These are phyloP conservation scores for Arthroderma sp. DNA, from an alignment of 2,329 filamentous ascomycete species.

Conservation along the genomic window DNA sequence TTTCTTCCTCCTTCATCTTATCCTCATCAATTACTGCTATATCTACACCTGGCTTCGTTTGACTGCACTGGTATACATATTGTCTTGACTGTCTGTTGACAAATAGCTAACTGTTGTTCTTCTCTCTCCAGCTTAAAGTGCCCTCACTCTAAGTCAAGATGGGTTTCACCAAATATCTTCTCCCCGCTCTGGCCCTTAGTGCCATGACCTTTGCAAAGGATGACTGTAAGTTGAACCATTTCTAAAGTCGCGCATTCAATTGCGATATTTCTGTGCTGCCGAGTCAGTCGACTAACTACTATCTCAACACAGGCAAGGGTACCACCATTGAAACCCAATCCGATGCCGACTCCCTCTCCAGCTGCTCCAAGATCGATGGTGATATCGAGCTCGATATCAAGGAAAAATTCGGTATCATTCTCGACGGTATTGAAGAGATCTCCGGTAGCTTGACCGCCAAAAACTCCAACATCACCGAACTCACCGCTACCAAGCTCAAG, in stretches of 20 bases:
- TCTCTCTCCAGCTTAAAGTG: slow-evolving; percentile 18
- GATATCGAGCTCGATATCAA: slow-evolving; percentile 50
- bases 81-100: background rate
- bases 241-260: too few relatives aligned
- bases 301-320: slow-evolving; percentile 7
- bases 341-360: slow-evolving; percentile 48
- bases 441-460: slow-evolving; percentile 40
- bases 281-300: too few relatives aligned
- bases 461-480: slow-evolving; percentile 46
- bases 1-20: slow-evolving; percentile 2
- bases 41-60: background rate
- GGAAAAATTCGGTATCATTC: slow-evolving; percentile 44
- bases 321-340: slow-evolving; percentile 45
- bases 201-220: slow-evolving; percentile 35
- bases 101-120: slow-evolving; percentile 12
- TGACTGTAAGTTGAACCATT: too few relatives aligned
- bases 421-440: slow-evolving; percentile 51
- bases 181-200: slow-evolving; percentile 43
- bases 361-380: slow-evolving; percentile 57
- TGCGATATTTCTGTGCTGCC: too few relatives aligned
- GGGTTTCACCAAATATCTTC: slow-evolving; percentile 42
- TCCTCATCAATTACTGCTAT: background rate
- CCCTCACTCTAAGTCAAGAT: slow-evolving; percentile 24
- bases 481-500: slow-evolving; percentile 49
- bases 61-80: background rate